A percentile compares a stretch with the other conserved stretches of the same genome.
These are phyloP conservation scores for Clausena lansium DNA, from an alignment of 345 rosid species.

Conservation along the genomic window DNA sequence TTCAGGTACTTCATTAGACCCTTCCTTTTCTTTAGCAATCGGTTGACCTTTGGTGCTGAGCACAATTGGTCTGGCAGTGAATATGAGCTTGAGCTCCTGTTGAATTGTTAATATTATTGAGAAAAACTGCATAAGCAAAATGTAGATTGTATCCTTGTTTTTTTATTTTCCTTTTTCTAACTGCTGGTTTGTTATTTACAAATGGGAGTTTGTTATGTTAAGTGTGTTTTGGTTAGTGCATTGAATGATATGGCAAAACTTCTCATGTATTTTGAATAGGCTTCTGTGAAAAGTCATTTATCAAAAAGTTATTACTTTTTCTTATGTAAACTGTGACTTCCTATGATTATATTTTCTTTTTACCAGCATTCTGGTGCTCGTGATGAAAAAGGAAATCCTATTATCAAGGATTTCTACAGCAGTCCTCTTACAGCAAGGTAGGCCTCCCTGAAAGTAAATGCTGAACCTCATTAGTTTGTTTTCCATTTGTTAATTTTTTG, in stretches of 20 bases:
- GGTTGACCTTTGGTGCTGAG: not conserved
- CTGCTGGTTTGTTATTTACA: not conserved
- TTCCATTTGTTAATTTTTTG: conserved; percentile 9
- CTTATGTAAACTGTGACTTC: not conserved
- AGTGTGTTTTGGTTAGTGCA: not conserved
- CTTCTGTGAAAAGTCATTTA: conserved; percentile 2
- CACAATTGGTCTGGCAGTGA: not conserved
- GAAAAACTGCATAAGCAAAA: not conserved
- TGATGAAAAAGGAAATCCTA: conserved; percentile 78
- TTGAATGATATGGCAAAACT: not conserved
- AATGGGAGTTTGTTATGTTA: not conserved
- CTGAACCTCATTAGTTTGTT: not conserved
- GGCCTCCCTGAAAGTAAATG: conserved; percentile 12
- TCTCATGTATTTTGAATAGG: not conserved
- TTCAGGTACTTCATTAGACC: conserved; percentile 57
- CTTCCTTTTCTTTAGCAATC: not conserved
- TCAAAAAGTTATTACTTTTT: not conserved
- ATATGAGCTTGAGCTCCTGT: not conserved
- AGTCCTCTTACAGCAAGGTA: conserved; percentile 97
- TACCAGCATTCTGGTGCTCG: conserved; percentile 78
- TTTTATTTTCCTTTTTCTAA: no score
- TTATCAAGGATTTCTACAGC: conserved; percentile 74
- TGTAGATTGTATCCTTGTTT: not conserved
- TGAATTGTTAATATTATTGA: not conserved
- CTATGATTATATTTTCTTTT: not conserved